Evolutionary conservation across 2,329 filamentous ascomycete genomes (phyloP).

Genomic region (Metarhizium guizhouense): DNA sequence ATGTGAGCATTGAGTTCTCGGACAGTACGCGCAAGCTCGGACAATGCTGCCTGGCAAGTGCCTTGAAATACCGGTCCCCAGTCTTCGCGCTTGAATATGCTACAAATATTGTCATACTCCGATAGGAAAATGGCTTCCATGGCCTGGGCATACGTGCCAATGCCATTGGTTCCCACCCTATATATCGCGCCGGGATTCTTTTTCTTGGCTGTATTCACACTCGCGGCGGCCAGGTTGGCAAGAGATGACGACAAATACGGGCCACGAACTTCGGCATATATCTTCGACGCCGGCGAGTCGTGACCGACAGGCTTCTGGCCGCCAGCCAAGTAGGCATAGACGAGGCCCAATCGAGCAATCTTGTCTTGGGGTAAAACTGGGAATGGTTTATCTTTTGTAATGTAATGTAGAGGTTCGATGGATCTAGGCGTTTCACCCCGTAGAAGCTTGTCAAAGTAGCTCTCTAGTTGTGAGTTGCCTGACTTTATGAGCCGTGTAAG

Average conservation of each 20-base stretch:
- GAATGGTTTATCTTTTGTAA: conserved; percentile 83
- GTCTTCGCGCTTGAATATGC: conserved; percentile 77
- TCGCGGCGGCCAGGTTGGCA: conserved; percentile 79
- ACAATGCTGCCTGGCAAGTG: conserved; percentile 69
- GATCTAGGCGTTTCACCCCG: conserved; percentile 66
- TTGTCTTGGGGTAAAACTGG: conserved; percentile 71
- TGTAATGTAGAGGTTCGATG: conserved; percentile 83
- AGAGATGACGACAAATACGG: conserved; percentile 77
- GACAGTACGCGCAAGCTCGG: conserved; percentile 76
- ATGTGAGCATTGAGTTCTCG: conserved; percentile 86
- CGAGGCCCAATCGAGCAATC: conserved; percentile 64
- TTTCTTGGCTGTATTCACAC: conserved; percentile 73
- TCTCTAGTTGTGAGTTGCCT: conserved; percentile 76
- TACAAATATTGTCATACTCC: conserved; percentile 85
- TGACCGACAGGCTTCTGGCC: conserved; percentile 42
- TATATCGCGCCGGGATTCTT: conserved; percentile 79
- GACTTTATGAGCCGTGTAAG: conserved; percentile 67
- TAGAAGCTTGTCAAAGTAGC: conserved; percentile 71
- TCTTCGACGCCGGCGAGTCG: conserved; percentile 65
- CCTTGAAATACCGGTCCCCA: conserved; percentile 71
- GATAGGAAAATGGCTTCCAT: conserved; percentile 81
- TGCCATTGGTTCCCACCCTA: conserved; percentile 79
- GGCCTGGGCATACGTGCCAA: conserved; percentile 78
- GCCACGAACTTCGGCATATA: conserved; percentile 79
- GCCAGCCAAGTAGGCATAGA: conserved; percentile 68